phyloP scores from a whole-genome alignment of 2,329 filamentous ascomycete species.

The Ilyonectria mors-panacis region DNA sequence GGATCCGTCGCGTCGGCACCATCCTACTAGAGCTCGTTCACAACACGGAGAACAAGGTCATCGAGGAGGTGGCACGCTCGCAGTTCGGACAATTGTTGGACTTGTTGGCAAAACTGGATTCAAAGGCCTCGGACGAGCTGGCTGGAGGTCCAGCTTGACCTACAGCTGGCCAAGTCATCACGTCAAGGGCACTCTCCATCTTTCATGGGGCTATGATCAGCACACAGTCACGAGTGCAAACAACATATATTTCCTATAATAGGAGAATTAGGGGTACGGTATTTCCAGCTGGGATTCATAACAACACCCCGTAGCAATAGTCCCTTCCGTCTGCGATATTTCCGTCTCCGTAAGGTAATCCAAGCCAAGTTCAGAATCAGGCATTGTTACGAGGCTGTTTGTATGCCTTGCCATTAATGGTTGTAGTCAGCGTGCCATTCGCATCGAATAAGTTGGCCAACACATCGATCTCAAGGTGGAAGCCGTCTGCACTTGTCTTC shows the following conservation, averaged over 20 bases:
- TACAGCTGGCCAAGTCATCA: too few relatives aligned
- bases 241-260: too few relatives aligned
- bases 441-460: constrained; percentile 1
- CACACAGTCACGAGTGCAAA: too few relatives aligned
- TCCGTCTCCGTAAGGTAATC: too few relatives aligned
- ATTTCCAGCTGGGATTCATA: too few relatives aligned
- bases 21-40: constrained; percentile 23
- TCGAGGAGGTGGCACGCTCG: background rate
- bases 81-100: background rate
- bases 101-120: background rate
- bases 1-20: constrained; percentile 22
- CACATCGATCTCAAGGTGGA: constrained; percentile 2
- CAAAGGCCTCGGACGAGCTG: background rate
- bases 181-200: too few relatives aligned
- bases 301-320: too few relatives aligned
- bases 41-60: background rate
- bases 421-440: constrained; percentile 4
- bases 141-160: too few relatives aligned
- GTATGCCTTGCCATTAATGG: background rate
- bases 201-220: too few relatives aligned
- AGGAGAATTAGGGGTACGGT: too few relatives aligned
- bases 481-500: constrained; percentile 46
- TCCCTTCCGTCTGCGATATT: too few relatives aligned
- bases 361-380: too few relatives aligned
- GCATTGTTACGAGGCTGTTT: background rate